Conservation (phyloP, 2,329 filamentous ascomycete genomes). For the Periconia digitata region DNA sequence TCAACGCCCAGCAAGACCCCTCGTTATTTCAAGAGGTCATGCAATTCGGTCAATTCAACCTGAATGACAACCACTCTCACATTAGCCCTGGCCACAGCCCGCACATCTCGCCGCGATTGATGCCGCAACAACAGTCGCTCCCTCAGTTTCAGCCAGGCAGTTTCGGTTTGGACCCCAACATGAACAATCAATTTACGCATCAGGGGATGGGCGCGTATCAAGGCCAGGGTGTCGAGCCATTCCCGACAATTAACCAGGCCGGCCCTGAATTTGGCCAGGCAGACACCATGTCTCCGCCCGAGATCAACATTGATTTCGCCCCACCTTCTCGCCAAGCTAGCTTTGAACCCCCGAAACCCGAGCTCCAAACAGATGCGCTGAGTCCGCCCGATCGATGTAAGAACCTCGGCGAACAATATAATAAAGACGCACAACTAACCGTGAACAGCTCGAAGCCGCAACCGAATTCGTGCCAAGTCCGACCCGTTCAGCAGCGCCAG, state of each 20-base stretch:
- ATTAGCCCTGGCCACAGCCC: slow-evolving; percentile 70
- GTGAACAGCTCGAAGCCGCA: slow-evolving; percentile 53
- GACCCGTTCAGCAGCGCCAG: slow-evolving; percentile 58
- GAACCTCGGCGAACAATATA: slow-evolving; percentile 32
- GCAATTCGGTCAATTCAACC: slow-evolving; percentile 75
- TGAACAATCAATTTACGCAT: slow-evolving; percentile 52
- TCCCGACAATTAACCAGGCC: slow-evolving; percentile 51
- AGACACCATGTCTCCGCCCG: slow-evolving; percentile 82
- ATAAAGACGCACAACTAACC: slow-evolving; percentile 18
- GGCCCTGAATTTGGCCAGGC: slow-evolving; percentile 65
- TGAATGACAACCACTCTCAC: slow-evolving; percentile 51
- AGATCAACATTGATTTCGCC: slow-evolving; percentile 92
- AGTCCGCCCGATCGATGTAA: slow-evolving; percentile 72
- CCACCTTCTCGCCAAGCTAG: slow-evolving; percentile 68
- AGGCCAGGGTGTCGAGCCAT: slow-evolving; percentile 50
- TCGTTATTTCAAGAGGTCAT: slow-evolving; percentile 76
- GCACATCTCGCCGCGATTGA: slow-evolving; percentile 66
- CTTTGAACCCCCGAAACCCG: slow-evolving; percentile 67
- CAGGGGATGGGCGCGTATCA: slow-evolving; percentile 56
- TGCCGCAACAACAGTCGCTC: slow-evolving; percentile 66
- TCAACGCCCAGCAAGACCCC: slow-evolving; percentile 70
- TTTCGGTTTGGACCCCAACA: slow-evolving; percentile 50
- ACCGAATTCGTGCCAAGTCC: slow-evolving; percentile 61
- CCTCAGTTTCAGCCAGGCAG: slow-evolving; percentile 51
- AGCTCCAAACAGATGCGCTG: slow-evolving; percentile 71